Conservation (phyloP, 257 asterid species). For the Anisodus acutangulus region DNA sequence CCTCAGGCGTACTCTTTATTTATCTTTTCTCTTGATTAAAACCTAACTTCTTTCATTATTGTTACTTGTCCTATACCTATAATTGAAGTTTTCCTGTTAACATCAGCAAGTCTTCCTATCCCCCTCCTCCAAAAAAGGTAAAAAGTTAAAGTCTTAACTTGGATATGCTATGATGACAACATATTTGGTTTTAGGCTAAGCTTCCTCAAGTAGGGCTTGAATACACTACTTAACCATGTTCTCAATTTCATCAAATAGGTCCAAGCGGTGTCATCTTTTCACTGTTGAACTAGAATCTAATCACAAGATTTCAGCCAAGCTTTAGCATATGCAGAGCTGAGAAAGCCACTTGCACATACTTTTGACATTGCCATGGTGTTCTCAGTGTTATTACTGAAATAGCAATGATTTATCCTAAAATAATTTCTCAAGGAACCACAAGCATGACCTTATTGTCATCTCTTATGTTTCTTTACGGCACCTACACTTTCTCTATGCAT, state of each 20-base stretch:
- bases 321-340: not conserved
- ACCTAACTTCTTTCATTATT: not conserved
- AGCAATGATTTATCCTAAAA: not conserved
- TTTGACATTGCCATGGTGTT: not conserved
- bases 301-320: not conserved
- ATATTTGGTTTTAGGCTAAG: not conserved
- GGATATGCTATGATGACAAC: conserved; percentile 3
- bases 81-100: not conserved
- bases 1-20: not conserved
- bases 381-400: not conserved
- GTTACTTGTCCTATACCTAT: not conserved
- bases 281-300: not conserved
- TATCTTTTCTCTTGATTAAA: not conserved
- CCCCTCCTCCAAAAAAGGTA: not conserved
- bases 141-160: not conserved
- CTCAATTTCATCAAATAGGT: conserved; percentile 20
- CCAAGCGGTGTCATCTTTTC: conserved; percentile 10
- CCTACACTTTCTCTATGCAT: not conserved
- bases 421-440: not conserved
- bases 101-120: not conserved
- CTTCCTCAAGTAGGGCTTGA: not conserved
- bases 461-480: not conserved
- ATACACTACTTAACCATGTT: not conserved
- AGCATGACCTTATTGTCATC: not conserved
- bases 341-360: not conserved